Base-by-base conservation (phyloP, 257 asterid species). In the Cynanchum wilfordii region DNA sequence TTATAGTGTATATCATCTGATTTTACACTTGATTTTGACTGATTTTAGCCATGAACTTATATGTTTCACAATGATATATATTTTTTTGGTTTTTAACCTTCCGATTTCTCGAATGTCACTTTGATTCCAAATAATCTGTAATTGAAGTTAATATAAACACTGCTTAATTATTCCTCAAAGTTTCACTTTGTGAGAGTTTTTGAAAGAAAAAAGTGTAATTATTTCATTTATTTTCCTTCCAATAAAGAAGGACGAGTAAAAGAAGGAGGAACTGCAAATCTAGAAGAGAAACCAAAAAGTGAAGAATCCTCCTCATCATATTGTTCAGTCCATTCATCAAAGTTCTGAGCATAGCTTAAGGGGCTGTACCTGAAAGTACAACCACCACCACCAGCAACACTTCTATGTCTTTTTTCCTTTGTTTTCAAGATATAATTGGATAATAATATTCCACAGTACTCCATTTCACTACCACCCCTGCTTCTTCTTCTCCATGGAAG, bases 281-380 rank as follows among this genome's bases (percentile, higher is more conserved):
- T 75, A 5, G 77, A 75, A 3, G 79, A 79, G 75, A 79, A 75
- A 44, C 54, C 73, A 11, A 36, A 69, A 38, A 72, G 71, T 7
- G 22, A 69, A 45, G 67, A 57, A n/a, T 79, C 75, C 20, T 73
- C 68, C 20, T 75, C 70, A 12, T 79, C 75, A 36, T 2, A 36
- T 6, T 36, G 40, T 13, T 71, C 78, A 10, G 58, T 71, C 76
- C 83, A 68, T 7, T 79, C 75, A 51, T 79, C 79, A 20, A 79
- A 79, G 24, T 79, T 79, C 6, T 79, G 79, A 65, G 79, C 77
- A 66, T 79, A 79, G n/a, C 83, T 75, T 49, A 73, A 75, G 5
- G 83, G 83, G 64, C 79, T 79, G 36, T 75, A 79, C 70, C 79
- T 70, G 54, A 75, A 79, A 62, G 70, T 63, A 10, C 47, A 3